Base-by-base conservation (phyloP, 1,139 yeast species). In the Saccharomyces hybrid region DNA sequence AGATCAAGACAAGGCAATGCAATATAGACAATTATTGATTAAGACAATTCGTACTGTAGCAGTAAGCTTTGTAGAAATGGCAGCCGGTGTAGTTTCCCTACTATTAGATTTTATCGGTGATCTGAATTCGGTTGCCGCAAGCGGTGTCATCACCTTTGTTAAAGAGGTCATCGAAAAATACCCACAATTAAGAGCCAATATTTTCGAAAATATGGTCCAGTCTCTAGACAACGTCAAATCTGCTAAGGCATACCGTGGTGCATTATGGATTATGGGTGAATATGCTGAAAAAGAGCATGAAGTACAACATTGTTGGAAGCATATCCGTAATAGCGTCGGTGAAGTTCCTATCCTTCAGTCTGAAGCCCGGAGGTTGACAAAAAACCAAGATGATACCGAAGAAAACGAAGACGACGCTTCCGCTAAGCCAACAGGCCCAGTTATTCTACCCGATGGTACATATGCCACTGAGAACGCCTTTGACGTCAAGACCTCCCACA, bases 261-360 rank as follows among this genome's bases (percentile, higher is more conserved):
- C 96, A 1, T 76, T 95, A 57, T 95, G 99, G 99, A 85, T 93
- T 52, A 75, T 95, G 65, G 99, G 99, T 71, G 99, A 95, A 72
- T 93, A 90, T 72, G 78, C 93, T 46, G 69, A 79, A 54, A 87
- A 84, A 55, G 91, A 85, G 63, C 73, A 78, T 47, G 87, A 87
- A 56, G 83, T 93, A 56, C 88, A 87, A 70, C 81, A 79, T 46
- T 84, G 96, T 7, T 95, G 99, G 99, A 85, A 82, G 64, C 87
- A 82, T 61, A 83, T 95, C 61, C 84, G 97, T 70, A 72, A 82
- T 48, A 83, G 88, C 62, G 76, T 95, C 59, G 99, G 99, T 56
- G 97, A 91, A 68, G 83, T 93, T 48, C 99, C 99, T 55, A 88
- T 93, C 61, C 72, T 88, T 54, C 83, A 90, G 34, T 77, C 90